Evolutionary conservation across 1,284 basidiomycete species (phyloP), one percentile per base, ranked within the genome.

Genomic region (Schizopora paradoxa): DNA sequence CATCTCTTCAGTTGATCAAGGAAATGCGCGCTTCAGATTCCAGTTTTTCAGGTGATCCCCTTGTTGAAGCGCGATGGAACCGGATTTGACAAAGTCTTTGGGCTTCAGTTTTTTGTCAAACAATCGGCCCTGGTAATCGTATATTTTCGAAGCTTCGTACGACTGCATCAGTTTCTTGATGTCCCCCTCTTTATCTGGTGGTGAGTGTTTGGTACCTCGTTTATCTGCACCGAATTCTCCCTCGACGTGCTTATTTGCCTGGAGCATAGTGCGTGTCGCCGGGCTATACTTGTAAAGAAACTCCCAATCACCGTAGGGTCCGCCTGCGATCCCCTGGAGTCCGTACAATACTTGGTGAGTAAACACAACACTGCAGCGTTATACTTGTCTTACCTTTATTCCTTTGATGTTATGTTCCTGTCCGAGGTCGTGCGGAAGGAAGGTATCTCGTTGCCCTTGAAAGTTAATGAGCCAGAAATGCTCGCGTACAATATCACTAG

Each of bases 391-490:
- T 1, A 63, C 61, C 50, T 66, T 65, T 2, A 63, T 62, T 40
- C 61, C 60, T 36, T 55, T 56, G 34, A 64, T 63, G 38, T 64
- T 65, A 26, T 61, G 52, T 48, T 66, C 63, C 44, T 66, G 63
- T 2, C 54, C 59, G 35, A 51, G 43, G 48, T 64, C 62, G 0
- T 62, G 45, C 5, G 59, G 51, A n/a, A 49, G 49, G 29, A 57
- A 63, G 5, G 27, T 37, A 25, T 54, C 26, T 6, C 32, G 55
- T 11, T 56, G 54, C 1, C 64, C 66, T 2, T 55, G 54, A 0
- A 48, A 47, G 43, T 69, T 70, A 5, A 64, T 49, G 0, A 70
- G 41, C 66, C 65, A 68, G 44, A 63, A 65, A 40, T 65, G 52
- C 4, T 60, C 19, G 2, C 55, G 47, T 0, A 68, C 54, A 50